Evolutionary conservation across 768 basidiomycete species (phyloP), one percentile per base, ranked within the genome.

Genomic region (Epithele typhae): DNA sequence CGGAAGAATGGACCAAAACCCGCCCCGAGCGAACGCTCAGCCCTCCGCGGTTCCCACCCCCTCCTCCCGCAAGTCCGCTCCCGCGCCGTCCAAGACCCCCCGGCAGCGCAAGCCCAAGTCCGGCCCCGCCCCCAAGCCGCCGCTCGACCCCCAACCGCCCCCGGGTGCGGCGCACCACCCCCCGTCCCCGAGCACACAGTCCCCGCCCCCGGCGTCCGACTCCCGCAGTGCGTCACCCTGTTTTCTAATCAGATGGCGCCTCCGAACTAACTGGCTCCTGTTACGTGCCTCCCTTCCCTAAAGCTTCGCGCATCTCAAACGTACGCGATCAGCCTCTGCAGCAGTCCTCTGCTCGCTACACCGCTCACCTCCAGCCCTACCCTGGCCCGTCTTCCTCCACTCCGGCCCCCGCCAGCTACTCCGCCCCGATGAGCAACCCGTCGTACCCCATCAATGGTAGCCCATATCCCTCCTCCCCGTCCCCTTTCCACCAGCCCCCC

Each of bases 401-500:
- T 15, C 35, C 44, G 23, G 38, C 37, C 17, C 22, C 49, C 36
- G 41, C 46, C 42, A 25, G 51, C 35, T 46, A 64, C 40, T 68
- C 51, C 21, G 62, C 57, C 22, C 71, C 81, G 63, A 87, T 87
- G 63, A 87, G 87, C 84, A 88, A 87, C 62, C 79, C 81, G 43
- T 67, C 77, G 49, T 88, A 86, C 57, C 75, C 81, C 21, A 68
- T 79, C 54, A 80, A 78, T 59, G 77, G 78, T 49, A 72, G 82
- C 46, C 69, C 71, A 10, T 75, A 72, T 52, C 54, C 72, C 21
- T 70, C 73, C 36, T 65, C 69, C 17, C 68, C 68, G 22, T 62
- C 62, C 19, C 58, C 57, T 9, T 64, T 62, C 48, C 59, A 64
- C 52, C 59, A 60, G 43, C 66, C 55, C 65, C 30, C 63, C 35